Evolutionary conservation across 139 green algal species (phyloP), one percentile per base, ranked within the genome.

Genomic region (Chlamydomonas incerta): DNA sequence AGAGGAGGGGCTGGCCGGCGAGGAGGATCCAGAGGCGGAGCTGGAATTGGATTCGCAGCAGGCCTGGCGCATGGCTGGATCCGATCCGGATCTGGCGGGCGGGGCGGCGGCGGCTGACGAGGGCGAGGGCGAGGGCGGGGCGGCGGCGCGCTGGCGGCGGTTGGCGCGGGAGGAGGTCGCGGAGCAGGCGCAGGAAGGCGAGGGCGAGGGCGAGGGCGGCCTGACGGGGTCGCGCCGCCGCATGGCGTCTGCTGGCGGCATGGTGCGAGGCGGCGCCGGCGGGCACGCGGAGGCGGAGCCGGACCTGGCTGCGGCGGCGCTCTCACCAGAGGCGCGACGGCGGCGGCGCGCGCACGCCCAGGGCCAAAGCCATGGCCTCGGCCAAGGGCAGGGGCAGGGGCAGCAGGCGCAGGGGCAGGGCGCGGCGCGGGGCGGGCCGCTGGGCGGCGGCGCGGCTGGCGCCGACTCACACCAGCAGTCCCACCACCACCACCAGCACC

Each of bases 1-100:
- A 34, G 26, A 46, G 18, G 85, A 87, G 68, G 63, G 58, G 0
- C 37, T 90, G 83, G 66, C 34, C 58, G 65, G 66, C 0, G 73
- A 79, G 9, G 88, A 84, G 23, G 86, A 89, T 47, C 33, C 52
- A 35, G 87, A 75, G 69, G 65, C 60, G 31, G 14, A 33, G 58
- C 37, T 28, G 24, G 65, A 52, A 63, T 81, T 52, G 37, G 85
- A 60, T 35, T 18, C 15, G 35, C 29, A 68, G 65, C 63, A 66
- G 37, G 35, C 46, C 28, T 70, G 67, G 80, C 11, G 33, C 70
- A 23, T 11, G 83, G 26, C 41, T 50, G 41, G 41, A 50, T 50
- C 8, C 8, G 55, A 50, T 3, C 4, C 31, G 23, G 52, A 67
- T 80, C 73, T 50, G 73, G 46, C 13, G 41, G 41, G 41, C 41